Conservation (phyloP, 805 yeast species). For the Alloascoidea hylecoeti region DNA sequence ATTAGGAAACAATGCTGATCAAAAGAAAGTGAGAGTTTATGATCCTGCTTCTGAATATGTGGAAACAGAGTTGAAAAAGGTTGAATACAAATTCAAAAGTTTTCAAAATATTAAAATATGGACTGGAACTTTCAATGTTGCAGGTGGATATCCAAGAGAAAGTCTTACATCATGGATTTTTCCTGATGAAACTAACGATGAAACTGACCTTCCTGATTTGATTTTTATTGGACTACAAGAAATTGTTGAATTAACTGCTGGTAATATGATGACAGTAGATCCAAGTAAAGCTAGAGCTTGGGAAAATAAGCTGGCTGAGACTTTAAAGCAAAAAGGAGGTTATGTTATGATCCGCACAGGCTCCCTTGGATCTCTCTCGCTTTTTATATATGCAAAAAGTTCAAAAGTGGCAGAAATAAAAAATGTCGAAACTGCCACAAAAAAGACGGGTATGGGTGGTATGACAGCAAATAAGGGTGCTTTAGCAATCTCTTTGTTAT, state of each 20-base stretch:
- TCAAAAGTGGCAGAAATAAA: constrained; percentile 46
- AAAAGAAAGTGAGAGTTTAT: constrained; percentile 54
- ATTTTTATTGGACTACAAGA: constrained; percentile 91
- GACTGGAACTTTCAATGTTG: constrained; percentile 79
- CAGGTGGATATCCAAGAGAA: constrained; percentile 45
- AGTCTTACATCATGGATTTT: constrained; percentile 74
- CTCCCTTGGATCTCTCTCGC: constrained; percentile 81
- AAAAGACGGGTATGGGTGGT: constrained; percentile 93
- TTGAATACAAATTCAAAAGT: constrained; percentile 40
- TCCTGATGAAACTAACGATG: constrained; percentile 44
- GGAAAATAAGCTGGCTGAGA: constrained; percentile 53
- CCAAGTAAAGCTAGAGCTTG: constrained; percentile 64
- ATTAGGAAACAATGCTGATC: constrained; percentile 69
- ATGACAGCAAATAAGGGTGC: constrained; percentile 97
- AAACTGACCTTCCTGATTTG: constrained; percentile 48
- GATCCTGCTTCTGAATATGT: constrained; percentile 87
- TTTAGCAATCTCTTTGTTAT: constrained; percentile 79
- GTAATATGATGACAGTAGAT: constrained; percentile 79
- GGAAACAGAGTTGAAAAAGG: constrained; percentile 40
- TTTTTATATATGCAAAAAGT: constrained; percentile 57
- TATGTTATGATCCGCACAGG: constrained; percentile 67
- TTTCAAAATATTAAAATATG: constrained; percentile 47
- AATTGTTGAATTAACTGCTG: constrained; percentile 84
- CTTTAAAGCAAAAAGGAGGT: constrained; percentile 42
- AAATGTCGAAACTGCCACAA: constrained; percentile 86